These are phyloP conservation scores for Ganoderma lucidum DNA, from an alignment of 1,284 basidiomycete species.

Conservation along the genomic window DNA sequence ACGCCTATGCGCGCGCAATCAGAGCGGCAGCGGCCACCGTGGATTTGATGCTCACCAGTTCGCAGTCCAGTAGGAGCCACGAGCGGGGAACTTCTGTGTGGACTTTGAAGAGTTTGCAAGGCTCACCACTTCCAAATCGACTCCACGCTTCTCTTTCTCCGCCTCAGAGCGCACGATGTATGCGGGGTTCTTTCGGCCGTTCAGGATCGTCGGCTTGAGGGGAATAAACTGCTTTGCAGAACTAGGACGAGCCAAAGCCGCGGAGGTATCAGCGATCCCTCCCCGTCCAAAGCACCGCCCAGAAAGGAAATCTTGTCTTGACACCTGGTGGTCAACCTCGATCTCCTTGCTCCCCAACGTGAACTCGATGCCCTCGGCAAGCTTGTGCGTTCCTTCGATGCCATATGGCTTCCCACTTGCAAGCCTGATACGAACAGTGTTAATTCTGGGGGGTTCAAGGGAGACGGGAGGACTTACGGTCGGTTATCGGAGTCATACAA, in stretches of 20 bases:
- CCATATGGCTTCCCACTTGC: slow-evolving; percentile 38
- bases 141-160: slow-evolving; percentile 38
- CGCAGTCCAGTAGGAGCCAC: slow-evolving; percentile 65
- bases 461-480: slow-evolving; percentile 48
- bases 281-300: slow-evolving; percentile 65
- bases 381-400: slow-evolving; percentile 46
- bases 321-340: slow-evolving; percentile 67
- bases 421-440: slow-evolving; percentile 28
- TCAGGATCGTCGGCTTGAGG: slow-evolving; percentile 46
- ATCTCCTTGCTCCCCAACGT: slow-evolving; percentile 74
- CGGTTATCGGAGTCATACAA: slow-evolving; percentile 71
- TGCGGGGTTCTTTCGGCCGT: slow-evolving; percentile 39
- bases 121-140: slow-evolving; percentile 54
- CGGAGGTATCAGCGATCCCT: slow-evolving; percentile 32
- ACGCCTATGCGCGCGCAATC: slow-evolving; percentile 56
- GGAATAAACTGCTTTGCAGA: slow-evolving; percentile 55
- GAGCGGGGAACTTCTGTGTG: slow-evolving; percentile 19
- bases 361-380: slow-evolving; percentile 62
- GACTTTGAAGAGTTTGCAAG: slow-evolving; percentile 38
- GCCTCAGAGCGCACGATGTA: slow-evolving; percentile 12
- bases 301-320: slow-evolving; percentile 66
- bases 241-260: slow-evolving; percentile 33
- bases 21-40: not conserved
- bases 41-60: slow-evolving; percentile 59
- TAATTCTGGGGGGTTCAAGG: slow-evolving; percentile 34